Base-by-base conservation (phyloP, 2,329 filamentous ascomycete species). In the Trichoderma gracile region DNA sequence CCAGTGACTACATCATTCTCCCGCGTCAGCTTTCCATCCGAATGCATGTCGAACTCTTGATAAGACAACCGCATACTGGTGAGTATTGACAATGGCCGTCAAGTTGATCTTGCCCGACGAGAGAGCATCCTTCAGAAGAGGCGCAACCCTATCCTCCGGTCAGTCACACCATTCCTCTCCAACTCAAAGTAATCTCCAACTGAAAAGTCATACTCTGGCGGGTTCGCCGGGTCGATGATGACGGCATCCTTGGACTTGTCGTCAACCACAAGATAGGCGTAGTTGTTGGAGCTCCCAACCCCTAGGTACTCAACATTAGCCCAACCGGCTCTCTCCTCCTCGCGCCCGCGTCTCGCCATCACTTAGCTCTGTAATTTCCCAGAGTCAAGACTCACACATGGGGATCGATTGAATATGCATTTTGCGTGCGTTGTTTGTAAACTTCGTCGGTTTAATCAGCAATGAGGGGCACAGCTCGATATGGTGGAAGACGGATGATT, bases 371-470 rank as follows among this genome's bases (percentile, higher is more conserved):
- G 15, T 49, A 5, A 14, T 59, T 9, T 14, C n/a, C 30, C 23
- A 9, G 8, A 5, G 10, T 38, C 23, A 17, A 49, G 67, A 81
- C 87, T 73, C 85, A 93, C 91, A 94, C 90, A 95, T 94, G 64
- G 91, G 90, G 78, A 95, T 94, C 70, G 90, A 90, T 78, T 91
- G 86, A 79, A 94, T 89, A 85, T 94, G 90, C 91, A 95, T 95
- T 69, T 69, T 67, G 71, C 73, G 68, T 38, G 71, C 71, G 27
- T 57, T 61, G 25, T 66, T 52, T 46, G 42, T 23, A 38, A 62
- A 10, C 58, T 63, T 43, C 40, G 19, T 25, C 30, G 38, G 40
- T 15, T 53, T 62, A 30, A 43, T 65, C 54, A 57, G 64, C 45
- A 66, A 66, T 38, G 60, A 64, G 57, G 64, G 49, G 23, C 52